phyloP scores from a whole-genome alignment of 352 stramenopile genomes.

The Pythium grandisporangium region DNA sequence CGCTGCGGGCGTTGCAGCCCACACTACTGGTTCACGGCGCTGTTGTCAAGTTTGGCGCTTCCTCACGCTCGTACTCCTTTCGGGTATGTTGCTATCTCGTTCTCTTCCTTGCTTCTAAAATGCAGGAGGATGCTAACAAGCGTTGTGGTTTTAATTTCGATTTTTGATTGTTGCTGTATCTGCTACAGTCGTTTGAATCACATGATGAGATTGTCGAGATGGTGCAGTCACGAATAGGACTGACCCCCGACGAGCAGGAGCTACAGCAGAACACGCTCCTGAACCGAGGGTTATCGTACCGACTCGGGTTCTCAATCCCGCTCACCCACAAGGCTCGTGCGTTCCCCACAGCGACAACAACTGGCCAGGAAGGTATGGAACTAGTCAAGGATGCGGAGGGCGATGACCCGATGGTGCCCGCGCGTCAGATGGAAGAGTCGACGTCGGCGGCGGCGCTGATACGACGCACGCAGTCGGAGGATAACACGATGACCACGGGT shows the following conservation, averaged over 20 bases:
- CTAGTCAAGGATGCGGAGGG: conserved; percentile 9
- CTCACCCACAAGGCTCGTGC: conserved; percentile 18
- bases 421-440: conserved; percentile 7
- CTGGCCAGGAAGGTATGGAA: no score
- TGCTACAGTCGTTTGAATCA: conserved; percentile 44
- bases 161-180: background rate
- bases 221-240: conserved; percentile 32
- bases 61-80: conserved; percentile 75
- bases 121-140: no score
- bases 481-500: conserved; percentile 5
- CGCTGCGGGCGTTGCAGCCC: conserved; percentile 45
- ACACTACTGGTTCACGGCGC: conserved; percentile 60
- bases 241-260: conserved; percentile 45
- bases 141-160: background rate
- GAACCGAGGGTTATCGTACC: conserved; percentile 69
- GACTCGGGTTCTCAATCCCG: conserved; percentile 54
- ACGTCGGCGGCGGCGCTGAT: conserved; percentile 1
- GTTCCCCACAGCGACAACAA: no score
- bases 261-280: conserved; percentile 78
- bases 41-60: conserved; percentile 66
- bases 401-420: conserved; percentile 30
- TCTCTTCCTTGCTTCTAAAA: background rate
- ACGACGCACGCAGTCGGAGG: conserved; percentile 11
- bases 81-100: conserved; percentile 16
- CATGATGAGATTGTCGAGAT: conserved; percentile 61